Base-by-base conservation (phyloP, 148 eudicot species). In the Polygonum maritimum region DNA sequence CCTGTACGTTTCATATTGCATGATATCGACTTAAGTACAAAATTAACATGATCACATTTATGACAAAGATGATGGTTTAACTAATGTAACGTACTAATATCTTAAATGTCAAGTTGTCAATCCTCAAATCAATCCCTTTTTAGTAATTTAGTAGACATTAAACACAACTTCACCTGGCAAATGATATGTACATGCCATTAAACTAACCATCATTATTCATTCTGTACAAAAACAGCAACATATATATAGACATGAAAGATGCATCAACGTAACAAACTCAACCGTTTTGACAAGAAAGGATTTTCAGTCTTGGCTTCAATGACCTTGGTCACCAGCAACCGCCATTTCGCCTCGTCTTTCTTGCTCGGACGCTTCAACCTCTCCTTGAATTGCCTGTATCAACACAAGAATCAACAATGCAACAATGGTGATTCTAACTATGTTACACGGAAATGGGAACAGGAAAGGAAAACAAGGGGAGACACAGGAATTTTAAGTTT, bases 341-440 rank as follows among this genome's bases (percentile, higher is more conserved):
- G 86, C 97, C 97, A 92, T 77, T 85, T 92, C 2, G 80, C 82
- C 81, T 86, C 92, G 0, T 90, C 97, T 76, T 90, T 92, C 85
- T 88, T 92, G 80, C 81, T 86, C 75, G 85, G 88, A 74, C 76
- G 87, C 82, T 74, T 82, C 82, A 81, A 83, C 78, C 87, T 92
- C 77, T 74, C 86, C 82, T 92, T 92, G 72, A 92, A 90, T 60
- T 82, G 81, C 71, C 81, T 77, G 79, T 67, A 77, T 22, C 36
- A 58, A 38, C 3, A n/a, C 48, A 13, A 71, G 49, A n/a, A 40
- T 44, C 47, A 44, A 10, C 9, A 44, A 44, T 2, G 9, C 9
- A 44, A 44, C 47, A 44, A 7, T 2, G 10, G 47, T 44, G 7
- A 6, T 44, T 44, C 47, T 44, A 44, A 44, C 47, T 26, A 26